Base-by-base conservation (phyloP, 2,329 filamentous ascomycete genomes). In the Zopfia rhizophila region DNA sequence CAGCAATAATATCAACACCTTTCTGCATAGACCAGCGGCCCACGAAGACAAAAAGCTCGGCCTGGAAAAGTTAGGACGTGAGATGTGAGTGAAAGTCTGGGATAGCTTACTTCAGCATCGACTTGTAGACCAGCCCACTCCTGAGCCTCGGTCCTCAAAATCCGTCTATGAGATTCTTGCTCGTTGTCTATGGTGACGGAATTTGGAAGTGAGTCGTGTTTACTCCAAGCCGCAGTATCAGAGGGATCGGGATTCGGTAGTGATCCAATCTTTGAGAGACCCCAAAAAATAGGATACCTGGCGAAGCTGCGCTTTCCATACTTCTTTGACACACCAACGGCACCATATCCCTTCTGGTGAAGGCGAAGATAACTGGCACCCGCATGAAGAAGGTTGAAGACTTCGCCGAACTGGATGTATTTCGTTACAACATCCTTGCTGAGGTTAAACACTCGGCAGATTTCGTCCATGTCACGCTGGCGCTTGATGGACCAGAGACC, bases 11-110 rank as follows among this genome's bases (percentile, higher is more conserved):
- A 62, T 88, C 85, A 38, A 88, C 78, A 40, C 85, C 85, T 65
- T 88, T 88, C 60, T 88, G 85, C 76, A 85, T 81, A 7, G 81
- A 85, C 85, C 85, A 88, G 51, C 85, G 80, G 46, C 85, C 85
- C 31, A 88, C 85, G 55, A 88, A 88, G 7, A 88, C 85, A 52
- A 88, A 80, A 7, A 88, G 75, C 46, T 88, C 83, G 2, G 85
- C 59, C 37, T 48, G 22, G 13, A 16, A 12, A 16, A 7, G 5
- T 46, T 22, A 45, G 41, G 16, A 45, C 14, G 13, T 19, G 10
- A 4, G 11, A 8, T n/a, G 29, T 23, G 8, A 19, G 17, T 5
- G 30, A 5, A n/a, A 5, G 14, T 31, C 4, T 6, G n/a, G 4
- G 11, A 16, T 11, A 12, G 22, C 39, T 39, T 39, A 46, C 84